These are phyloP conservation scores for Rutstroemia sp. DNA, from an alignment of 2,329 filamentous ascomycete species.

Conservation along the genomic window DNA sequence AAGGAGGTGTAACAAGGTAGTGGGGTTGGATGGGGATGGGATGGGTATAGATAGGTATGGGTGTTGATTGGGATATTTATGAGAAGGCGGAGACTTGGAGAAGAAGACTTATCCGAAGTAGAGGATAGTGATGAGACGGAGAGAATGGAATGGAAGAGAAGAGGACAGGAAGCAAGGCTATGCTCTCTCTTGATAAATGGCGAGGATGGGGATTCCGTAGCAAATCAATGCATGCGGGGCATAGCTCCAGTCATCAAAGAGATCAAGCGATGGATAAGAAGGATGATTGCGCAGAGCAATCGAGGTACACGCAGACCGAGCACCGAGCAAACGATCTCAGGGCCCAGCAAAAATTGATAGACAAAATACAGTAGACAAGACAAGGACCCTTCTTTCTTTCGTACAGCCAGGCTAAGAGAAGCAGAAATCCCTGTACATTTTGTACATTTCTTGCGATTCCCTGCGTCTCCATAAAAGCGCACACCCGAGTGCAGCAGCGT, in stretches of 20 bases:
- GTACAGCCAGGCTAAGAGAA: no score
- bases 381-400: no score
- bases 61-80: not conserved
- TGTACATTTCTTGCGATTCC: no score
- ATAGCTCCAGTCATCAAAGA: not conserved
- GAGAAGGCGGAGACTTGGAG: not conserved
- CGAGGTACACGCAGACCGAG: no score
- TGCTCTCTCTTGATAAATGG: not conserved
- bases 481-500: no score
- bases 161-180: not conserved
- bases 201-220: not conserved
- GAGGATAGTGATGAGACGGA: not conserved
- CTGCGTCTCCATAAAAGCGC: no score
- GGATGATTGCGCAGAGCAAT: not conserved
- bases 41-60: no score
- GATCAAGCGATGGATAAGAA: not conserved
- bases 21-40: conserved; percentile 11
- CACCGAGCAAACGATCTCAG: no score
- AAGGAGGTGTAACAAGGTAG: conserved; percentile 20
- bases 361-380: no score
- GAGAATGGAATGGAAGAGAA: not conserved
- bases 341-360: no score
- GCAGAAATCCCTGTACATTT: no score
- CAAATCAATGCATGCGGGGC: not conserved
- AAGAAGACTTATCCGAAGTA: not conserved